Base-by-base conservation (phyloP, 176 grass and related monocot species). In the Aechmea fasciata region DNA sequence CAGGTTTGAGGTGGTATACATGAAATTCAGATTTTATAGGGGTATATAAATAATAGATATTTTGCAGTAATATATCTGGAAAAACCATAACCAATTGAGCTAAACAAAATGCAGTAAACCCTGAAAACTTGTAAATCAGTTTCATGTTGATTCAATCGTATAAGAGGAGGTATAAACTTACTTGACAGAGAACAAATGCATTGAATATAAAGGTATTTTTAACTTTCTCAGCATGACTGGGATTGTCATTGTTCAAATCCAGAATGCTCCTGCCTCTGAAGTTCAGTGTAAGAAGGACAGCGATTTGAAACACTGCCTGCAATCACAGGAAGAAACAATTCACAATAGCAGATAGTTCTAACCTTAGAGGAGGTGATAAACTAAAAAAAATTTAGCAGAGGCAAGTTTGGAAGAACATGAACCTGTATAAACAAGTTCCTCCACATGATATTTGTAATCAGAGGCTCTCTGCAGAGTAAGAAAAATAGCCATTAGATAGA, bases 161-260 rank as follows among this genome's bases (percentile, higher is more conserved):
- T n/a, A 19, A 61, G 20, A 71, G 17, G 48, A 66, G 63, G 22
- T 28, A 41, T 51, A 3, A 79, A 86, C 78, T 81, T 76, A 93
- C 94, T 65, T 99, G 94, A 20, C 87, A 99, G 15, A 99, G 85
- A 64, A 99, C 94, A 75, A 99, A 99, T 3, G 94, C 86, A 74
- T 93, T 99, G 66, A 99, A 99, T 77, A 99, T 99, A 66, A 99
- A 93, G 1, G 89, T 90, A 71, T 99, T 90, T 83, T 93, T 99
- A 47, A 80, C 77, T 84, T 82, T 80, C 65, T 93, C 87, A 19
- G 89, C 89, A 70, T 99, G 94, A 9, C 76, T 82, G 33, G 1
- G 15, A 73, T 77, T 61, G 15, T 90, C 87, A 62, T 83, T 83
- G 52, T 81, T 82, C 74, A 99, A 85, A 22, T 73, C 79, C 64